phyloP scores from a whole-genome alignment of 2,329 filamentous ascomycete species.

The Penicillium sp. region DNA sequence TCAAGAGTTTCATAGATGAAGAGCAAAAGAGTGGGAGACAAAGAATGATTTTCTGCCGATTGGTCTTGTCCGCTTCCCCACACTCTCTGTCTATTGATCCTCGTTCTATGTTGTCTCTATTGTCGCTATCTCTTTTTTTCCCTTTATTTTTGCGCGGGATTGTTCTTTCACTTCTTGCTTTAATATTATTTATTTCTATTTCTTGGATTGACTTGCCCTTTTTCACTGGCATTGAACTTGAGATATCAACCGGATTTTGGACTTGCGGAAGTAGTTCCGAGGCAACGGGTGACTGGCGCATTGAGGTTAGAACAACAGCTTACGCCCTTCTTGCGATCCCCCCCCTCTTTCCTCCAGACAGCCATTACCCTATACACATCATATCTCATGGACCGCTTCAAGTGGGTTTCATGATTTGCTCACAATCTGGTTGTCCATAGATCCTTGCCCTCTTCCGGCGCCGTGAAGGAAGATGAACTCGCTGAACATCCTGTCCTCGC shows the following conservation, averaged over 20 bases:
- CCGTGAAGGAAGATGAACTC: slow-evolving; percentile 80
- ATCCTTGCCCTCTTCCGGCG: slow-evolving; percentile 48
- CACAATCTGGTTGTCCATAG: slow-evolving; percentile 25
- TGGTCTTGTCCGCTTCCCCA: slow-evolving; percentile 29
- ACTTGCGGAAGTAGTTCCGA: slow-evolving; percentile 25
- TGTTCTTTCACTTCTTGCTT: slow-evolving; percentile 7
- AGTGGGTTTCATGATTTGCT: slow-evolving; percentile 20
- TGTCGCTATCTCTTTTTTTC: slow-evolving; percentile 4
- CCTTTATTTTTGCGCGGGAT: background rate
- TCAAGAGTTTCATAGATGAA: background rate
- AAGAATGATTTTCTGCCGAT: slow-evolving; percentile 31
- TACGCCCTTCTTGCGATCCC: slow-evolving; percentile 19
- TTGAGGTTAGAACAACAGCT: slow-evolving; percentile 36
- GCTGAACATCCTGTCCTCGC: slow-evolving; percentile 86
- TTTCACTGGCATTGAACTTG: background rate
- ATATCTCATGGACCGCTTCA: slow-evolving; percentile 12
- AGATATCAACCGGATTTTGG: slow-evolving; percentile 12
- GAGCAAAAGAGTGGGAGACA: slow-evolving; percentile 19
- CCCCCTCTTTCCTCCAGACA: slow-evolving; percentile 12
- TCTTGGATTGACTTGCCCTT: background rate
- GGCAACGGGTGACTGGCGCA: slow-evolving; percentile 41
- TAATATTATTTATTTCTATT: background rate
- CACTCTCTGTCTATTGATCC: slow-evolving; percentile 18
- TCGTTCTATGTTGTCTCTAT: slow-evolving; percentile 15
- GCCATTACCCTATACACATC: slow-evolving; percentile 6